Base-by-base conservation (phyloP, 352 stramenopile genomes). In the Phytophthora uliginosa region DNA sequence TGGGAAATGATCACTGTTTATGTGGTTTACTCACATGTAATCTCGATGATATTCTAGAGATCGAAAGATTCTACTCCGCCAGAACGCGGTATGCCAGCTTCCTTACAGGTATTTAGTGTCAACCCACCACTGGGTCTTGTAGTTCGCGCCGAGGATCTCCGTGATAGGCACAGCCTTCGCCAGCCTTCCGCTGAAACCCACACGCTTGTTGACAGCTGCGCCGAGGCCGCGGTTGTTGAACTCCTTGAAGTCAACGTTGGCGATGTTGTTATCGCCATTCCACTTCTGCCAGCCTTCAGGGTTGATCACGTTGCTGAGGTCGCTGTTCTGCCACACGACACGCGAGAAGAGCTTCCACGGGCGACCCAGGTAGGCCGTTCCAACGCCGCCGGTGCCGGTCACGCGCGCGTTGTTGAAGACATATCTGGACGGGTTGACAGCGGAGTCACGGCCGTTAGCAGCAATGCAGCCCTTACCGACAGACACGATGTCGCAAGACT, bases 141-240 rank as follows among this genome's bases (percentile, higher is more conserved):
- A 52, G n/a, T 52, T 15, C 2, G 45, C n/a, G 6, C 45, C 45
- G 7, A 52, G n/a, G 8, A 52, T 26, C 0, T 52, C 45, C 45
- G 45, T 52, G 45, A 52, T 52, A 18, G 45, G n/a, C 45, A 52
- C 45, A 52, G 45, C 7, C 45, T 28, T 52, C 45, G 45, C 26
- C 18, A 52, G 12, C 7, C 2, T 13, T 13, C 45, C 45, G 4
- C 45, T 26, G n/a, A 52, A 52, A 24, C 45, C n/a, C 7, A 52
- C 45, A 7, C 45, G 45, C 45, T 52, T 24, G 9, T 52, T 52
- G 18, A 26, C 8, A 52, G 45, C n/a, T 10, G 45, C 45, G 12
- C n/a, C 45, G 18, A n/a, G 3, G 45, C 45, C 45, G n/a, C 8
- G n/a, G n/a, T 52, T 52, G 45, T 52, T 52, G 45, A 17, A 52